phyloP scores from a whole-genome alignment of 2,329 filamentous ascomycete genomes.

The Aspergillus eucalypticola region DNA sequence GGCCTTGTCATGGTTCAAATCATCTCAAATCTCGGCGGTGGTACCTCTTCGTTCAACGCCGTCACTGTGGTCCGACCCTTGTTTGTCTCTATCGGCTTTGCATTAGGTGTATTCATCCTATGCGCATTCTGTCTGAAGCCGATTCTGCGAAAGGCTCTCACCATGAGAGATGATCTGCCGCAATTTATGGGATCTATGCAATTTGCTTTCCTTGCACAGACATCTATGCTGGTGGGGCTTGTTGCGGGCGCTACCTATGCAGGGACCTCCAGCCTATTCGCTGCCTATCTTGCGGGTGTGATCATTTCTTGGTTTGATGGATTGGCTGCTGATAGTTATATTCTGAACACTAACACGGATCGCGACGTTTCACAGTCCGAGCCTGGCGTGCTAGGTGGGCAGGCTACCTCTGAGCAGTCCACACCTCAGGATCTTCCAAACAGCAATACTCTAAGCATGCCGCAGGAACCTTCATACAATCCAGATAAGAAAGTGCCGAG shows the following conservation, averaged over 20 bases:
- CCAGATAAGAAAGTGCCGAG: constrained; percentile 14
- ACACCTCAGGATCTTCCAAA: background rate
- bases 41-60: background rate
- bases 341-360: background rate
- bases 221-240: constrained; percentile 47
- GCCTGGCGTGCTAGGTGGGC: background rate
- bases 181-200: constrained; percentile 13
- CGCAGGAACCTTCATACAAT: background rate
- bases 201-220: constrained; percentile 46
- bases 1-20: constrained; percentile 77
- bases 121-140: constrained; percentile 28
- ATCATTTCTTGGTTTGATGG: constrained; percentile 54
- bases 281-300: constrained; percentile 59
- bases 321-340: background rate
- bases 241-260: constrained; percentile 55
- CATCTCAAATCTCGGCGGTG: constrained; percentile 53
- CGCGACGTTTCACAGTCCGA: too few species aligned
- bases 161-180: constrained; percentile 11
- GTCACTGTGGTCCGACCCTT: background rate
- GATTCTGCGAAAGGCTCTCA: constrained; percentile 8
- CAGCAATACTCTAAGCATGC: background rate
- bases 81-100: background rate
- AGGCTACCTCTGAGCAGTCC: background rate
- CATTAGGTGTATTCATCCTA: constrained; percentile 29
- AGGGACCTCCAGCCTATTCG: constrained; percentile 58